Percentiles rank a stretch among this genome's conserved stretches.
phyloP scores from a whole-genome alignment of 768 basidiomycete genomes.

The Suillus fuscotomentosus region DNA sequence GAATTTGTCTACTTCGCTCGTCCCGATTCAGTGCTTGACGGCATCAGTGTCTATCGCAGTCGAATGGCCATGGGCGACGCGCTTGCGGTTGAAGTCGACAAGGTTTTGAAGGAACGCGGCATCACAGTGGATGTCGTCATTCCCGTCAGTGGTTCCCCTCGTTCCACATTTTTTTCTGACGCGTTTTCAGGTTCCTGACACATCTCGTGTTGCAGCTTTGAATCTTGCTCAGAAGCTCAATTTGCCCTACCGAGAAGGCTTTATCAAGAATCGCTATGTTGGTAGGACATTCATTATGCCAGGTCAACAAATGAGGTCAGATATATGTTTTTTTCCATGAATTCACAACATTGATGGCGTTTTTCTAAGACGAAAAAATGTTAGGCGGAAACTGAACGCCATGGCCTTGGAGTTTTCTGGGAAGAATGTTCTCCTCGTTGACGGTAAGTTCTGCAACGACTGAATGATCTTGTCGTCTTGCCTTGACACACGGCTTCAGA shows the following conservation, averaged over 20 bases:
- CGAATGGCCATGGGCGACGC: constrained; percentile 99
- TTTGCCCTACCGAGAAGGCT: constrained; percentile 95
- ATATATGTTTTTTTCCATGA: not conserved
- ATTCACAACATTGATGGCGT: constrained; percentile 6
- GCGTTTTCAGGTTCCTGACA: constrained; percentile 79
- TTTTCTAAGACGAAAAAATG: constrained; percentile 77
- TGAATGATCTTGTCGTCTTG: not conserved
- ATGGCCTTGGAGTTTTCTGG: constrained; percentile 95
- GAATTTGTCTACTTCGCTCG: constrained; percentile 99
- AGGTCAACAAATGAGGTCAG: constrained; percentile 89
- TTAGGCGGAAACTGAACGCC: constrained; percentile 92
- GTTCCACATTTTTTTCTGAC: not conserved
- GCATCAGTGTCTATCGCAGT: constrained; percentile 94
- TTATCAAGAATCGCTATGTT: constrained; percentile 98
- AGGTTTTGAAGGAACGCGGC: constrained; percentile 64
- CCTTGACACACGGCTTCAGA: constrained; percentile 44
- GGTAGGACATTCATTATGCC: constrained; percentile 99
- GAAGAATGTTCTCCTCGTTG: constrained; percentile 94
- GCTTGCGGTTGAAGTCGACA: constrained; percentile 82
- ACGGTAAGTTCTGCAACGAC: constrained; percentile 56
- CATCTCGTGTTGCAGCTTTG: constrained; percentile 92
- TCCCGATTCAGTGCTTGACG: constrained; percentile 96
- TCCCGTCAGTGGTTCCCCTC: constrained; percentile 52
- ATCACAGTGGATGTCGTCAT: constrained; percentile 93
- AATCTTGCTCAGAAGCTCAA: constrained; percentile 89